Conservation (phyloP, 371 early-diverging fungal genomes). For the Mortierella sp. region DNA sequence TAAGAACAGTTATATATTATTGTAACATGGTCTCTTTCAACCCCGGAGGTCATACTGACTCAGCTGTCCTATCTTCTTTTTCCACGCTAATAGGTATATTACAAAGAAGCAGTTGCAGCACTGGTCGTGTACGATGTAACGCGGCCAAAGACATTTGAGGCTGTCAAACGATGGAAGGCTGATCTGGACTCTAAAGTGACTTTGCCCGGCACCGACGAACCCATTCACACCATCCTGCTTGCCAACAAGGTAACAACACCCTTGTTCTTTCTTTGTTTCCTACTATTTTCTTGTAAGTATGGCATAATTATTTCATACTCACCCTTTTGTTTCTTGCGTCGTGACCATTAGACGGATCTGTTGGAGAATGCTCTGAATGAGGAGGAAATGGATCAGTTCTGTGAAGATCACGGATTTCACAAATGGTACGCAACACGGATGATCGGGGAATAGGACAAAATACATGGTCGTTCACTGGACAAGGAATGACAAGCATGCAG, state of each 20-base stretch:
- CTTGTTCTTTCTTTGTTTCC: background rate
- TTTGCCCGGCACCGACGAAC: conserved; percentile 69
- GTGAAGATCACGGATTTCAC: conserved; percentile 69
- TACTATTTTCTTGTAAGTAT: conserved; percentile 15
- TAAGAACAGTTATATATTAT: background rate
- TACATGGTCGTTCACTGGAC: background rate
- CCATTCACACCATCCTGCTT: conserved; percentile 72
- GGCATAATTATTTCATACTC: background rate
- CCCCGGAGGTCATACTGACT: no score
- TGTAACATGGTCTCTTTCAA: no score
- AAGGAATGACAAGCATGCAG: background rate
- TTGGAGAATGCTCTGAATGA: conserved; percentile 42
- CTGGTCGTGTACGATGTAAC: conserved; percentile 87
- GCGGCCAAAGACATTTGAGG: conserved; percentile 77
- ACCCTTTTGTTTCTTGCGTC: background rate
- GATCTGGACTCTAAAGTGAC: conserved; percentile 75
- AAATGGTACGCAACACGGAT: conserved; percentile 61
- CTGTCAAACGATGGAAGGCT: conserved; percentile 80
- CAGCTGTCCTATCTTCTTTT: background rate
- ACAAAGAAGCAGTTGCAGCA: conserved; percentile 86
- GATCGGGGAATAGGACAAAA: background rate
- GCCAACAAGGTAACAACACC: conserved; percentile 73
- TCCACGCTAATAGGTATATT: conserved; percentile 67
- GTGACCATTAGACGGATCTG: conserved; percentile 31
- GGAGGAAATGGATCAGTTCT: conserved; percentile 66